phyloP scores from a whole-genome alignment of 192 early-diverging fungal genomes.

The Umbelopsis sp. region DNA sequence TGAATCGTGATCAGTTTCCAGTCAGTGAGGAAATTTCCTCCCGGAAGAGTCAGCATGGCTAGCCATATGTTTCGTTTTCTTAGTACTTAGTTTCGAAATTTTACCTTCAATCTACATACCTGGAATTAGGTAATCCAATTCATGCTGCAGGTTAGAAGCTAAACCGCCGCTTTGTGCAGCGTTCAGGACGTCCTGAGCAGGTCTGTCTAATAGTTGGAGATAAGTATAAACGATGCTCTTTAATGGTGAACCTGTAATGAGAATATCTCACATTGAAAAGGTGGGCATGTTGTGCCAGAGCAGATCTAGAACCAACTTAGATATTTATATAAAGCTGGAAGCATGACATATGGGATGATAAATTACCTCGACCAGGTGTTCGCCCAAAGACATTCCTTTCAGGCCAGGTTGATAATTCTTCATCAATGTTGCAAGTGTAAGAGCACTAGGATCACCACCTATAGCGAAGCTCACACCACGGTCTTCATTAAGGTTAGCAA shows the following conservation, averaged over 20 bases:
- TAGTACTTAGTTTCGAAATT: neutral
- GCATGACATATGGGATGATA: neutral
- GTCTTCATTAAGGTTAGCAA: slow-evolving; percentile 42
- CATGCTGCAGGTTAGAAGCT: slow-evolving; percentile 40
- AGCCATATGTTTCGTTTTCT: neutral
- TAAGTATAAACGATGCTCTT: neutral
- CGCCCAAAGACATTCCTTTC: slow-evolving; percentile 40
- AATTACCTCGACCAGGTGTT: slow-evolving; percentile 43
- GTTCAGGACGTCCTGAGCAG: slow-evolving; percentile 38
- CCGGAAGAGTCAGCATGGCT: slow-evolving; percentile 28
- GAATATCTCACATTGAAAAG: neutral
- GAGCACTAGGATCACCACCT: slow-evolving; percentile 48
- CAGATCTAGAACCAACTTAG: neutral
- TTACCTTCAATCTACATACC: slow-evolving; percentile 6
- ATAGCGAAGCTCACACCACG: slow-evolving; percentile 54
- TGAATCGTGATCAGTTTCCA: slow-evolving; percentile 31
- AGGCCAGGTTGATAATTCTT: slow-evolving; percentile 40
- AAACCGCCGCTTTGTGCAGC: slow-evolving; percentile 56
- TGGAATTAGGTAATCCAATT: slow-evolving; percentile 47
- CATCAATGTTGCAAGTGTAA: slow-evolving; percentile 48
- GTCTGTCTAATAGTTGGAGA: slow-evolving; percentile 28
- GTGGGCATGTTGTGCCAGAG: neutral
- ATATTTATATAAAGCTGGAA: neutral
- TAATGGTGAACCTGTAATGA: neutral
- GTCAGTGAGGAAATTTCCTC: slow-evolving; percentile 1